Conservation (phyloP, 768 basidiomycete species). For the Leccinellum rugosiceps region DNA sequence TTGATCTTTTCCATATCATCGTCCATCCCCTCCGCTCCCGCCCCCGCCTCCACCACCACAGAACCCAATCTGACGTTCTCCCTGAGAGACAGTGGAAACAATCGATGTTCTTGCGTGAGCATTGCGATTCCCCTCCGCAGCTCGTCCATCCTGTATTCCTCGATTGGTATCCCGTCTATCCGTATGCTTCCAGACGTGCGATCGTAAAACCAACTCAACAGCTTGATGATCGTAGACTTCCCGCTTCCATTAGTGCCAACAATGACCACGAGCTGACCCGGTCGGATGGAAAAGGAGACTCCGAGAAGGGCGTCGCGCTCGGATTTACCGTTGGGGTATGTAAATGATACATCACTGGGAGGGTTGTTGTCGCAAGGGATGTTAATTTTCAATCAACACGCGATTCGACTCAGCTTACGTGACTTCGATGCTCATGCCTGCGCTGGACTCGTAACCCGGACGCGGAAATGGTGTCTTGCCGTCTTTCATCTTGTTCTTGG, state of each 20-base stretch:
- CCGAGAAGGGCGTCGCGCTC: conserved; percentile 21
- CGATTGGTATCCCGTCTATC: conserved; percentile 36
- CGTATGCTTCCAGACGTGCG: conserved; percentile 36
- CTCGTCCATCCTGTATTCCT: conserved; percentile 28
- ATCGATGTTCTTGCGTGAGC: conserved; percentile 38
- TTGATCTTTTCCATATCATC: conserved; percentile 13
- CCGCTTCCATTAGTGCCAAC: conserved; percentile 36
- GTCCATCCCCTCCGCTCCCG: neutral
- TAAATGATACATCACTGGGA: conserved; percentile 50
- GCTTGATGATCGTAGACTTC: conserved; percentile 38
- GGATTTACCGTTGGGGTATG: conserved; percentile 43
- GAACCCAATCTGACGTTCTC: conserved; percentile 43
- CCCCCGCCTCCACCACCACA: neutral
- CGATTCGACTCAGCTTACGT: conserved; percentile 5
- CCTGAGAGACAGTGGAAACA: conserved; percentile 37
- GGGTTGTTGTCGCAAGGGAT: neutral
- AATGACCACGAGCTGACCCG: conserved; percentile 33
- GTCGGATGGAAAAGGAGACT: conserved; percentile 29
- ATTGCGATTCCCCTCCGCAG: conserved; percentile 40
- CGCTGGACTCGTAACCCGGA: conserved; percentile 7
- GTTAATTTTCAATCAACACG: neutral
- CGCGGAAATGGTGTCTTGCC: conserved; percentile 25
- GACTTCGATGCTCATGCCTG: conserved; percentile 20
- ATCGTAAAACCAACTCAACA: conserved; percentile 37
- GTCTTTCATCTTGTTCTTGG: conserved; percentile 25